Base-by-base conservation (phyloP, 2,329 filamentous ascomycete genomes). In the Alternaria gansuensis region DNA sequence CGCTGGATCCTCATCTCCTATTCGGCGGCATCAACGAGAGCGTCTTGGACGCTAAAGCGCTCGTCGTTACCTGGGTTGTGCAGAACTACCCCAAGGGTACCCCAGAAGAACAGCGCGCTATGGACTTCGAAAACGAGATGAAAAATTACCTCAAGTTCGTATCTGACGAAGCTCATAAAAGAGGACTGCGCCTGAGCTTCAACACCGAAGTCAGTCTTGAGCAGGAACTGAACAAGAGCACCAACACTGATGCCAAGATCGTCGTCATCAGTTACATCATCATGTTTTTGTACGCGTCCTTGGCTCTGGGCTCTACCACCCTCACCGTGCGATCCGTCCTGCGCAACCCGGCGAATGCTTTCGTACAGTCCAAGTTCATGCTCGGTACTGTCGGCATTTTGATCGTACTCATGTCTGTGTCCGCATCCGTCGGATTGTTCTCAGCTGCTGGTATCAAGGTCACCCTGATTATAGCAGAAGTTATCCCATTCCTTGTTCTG, bases 341-440 rank as follows among this genome's bases (percentile, higher is more conserved):
- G 48, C 87, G 86, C 51, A 96, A 96, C 72, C 93, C 94, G 1
- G 86, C 91, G 11, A 89, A 92, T 51, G 88, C 92, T 2, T 81
- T 99, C 3, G 94, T 99, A 0, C 92, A 98, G 78, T 97, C 93
- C 69, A 99, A 99, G 78, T 97, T 99, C 73, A 91, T 93, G 13
- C 85, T 99, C 13, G 96, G 94, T n/a, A 88, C 98, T 23, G 90
- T 92, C 8, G 96, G 95, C 28, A 99, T 99, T 59, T 62, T 96
- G 54, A 99, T 99, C 65, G 95, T 99, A 5, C 81, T 99, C 63
- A 96, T 99, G 93, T 98, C 94, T 2, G 97, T 99, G 46, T 92
- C 91, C 14, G 92, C 95, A 1, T 97, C 94, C 0, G 94, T 99
- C 52, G 95, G 95, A 0, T 82, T 99, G 40, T 99, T 98, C 74